Evolutionary conservation across 2,329 filamentous ascomycete species (phyloP).

Genomic region (Xylariaceae sp.): DNA sequence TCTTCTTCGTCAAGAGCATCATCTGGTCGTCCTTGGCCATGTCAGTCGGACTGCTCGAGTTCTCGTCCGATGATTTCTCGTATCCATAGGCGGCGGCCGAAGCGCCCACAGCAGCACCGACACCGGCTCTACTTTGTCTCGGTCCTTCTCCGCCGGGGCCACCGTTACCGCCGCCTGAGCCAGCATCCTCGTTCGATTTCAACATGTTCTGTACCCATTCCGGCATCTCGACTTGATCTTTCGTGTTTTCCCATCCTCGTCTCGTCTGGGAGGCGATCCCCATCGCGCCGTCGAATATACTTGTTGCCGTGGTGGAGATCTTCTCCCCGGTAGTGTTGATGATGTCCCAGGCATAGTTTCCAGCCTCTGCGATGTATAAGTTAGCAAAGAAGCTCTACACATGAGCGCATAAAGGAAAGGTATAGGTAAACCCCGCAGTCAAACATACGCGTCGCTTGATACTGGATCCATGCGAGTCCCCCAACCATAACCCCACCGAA

Average conservation of each 20-base stretch:
- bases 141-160: constrained; percentile 49
- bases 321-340: constrained; percentile 68
- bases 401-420: background rate
- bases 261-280: constrained; percentile 74
- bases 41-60: constrained; percentile 56
- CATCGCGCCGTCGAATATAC: constrained; percentile 64
- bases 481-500: constrained; percentile 86
- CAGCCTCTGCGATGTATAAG: constrained; percentile 37
- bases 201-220: constrained; percentile 78
- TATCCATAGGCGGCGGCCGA: constrained; percentile 76
- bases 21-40: constrained; percentile 90
- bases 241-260: constrained; percentile 77
- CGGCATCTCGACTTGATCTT: constrained; percentile 62
- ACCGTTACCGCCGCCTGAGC: constrained; percentile 42
- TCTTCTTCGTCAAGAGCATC: constrained; percentile 98
- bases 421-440: background rate
- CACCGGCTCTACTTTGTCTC: constrained; percentile 55
- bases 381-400: constrained; percentile 3
- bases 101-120: constrained; percentile 62
- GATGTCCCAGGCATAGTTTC: constrained; percentile 57
- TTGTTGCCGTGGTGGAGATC: constrained; percentile 62
- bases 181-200: constrained; percentile 54
- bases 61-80: constrained; percentile 58
- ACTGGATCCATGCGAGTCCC: constrained; percentile 86
- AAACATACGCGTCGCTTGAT: constrained; percentile 79